A percentile compares a stretch with the other conserved stretches of the same genome.
phyloP scores from a whole-genome alignment of 495 filamentous ascomycete genomes.

The Staphylotrichum tortipilum region DNA sequence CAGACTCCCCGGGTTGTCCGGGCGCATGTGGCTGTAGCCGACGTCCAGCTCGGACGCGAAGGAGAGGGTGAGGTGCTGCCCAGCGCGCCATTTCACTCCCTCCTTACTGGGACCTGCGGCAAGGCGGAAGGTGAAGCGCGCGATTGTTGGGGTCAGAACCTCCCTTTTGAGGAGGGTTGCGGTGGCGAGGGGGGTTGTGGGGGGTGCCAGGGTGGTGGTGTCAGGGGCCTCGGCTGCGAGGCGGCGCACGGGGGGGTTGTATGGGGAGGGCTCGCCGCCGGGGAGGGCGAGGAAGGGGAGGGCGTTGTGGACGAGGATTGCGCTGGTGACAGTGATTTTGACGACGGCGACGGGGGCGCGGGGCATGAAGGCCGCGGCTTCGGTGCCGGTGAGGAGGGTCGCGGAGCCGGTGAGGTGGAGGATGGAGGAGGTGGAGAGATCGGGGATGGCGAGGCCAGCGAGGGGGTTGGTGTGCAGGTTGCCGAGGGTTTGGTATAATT shows the following conservation, averaged over 20 bases:
- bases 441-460: constrained; percentile 57
- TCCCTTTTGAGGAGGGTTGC: constrained; percentile 49
- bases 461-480: constrained; percentile 58
- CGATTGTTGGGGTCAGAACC: constrained; percentile 54
- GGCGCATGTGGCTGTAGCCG: constrained; percentile 74
- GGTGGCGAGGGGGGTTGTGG: constrained; percentile 14
- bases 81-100: constrained; percentile 45
- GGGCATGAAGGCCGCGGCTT: constrained; percentile 51
- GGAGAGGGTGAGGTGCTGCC: constrained; percentile 67
- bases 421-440: constrained; percentile 60
- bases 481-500: constrained; percentile 72
- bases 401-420: constrained; percentile 60
- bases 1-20: constrained; percentile 63
- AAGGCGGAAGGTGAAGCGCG: constrained; percentile 54
- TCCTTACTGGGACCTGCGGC: too few species aligned
- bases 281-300: constrained; percentile 56
- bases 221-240: constrained; percentile 21
- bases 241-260: constrained; percentile 44
- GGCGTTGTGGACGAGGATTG: constrained; percentile 52
- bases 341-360: constrained; percentile 67
- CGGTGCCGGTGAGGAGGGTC: constrained; percentile 53
- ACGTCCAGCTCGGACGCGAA: constrained; percentile 56
- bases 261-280: constrained; percentile 55
- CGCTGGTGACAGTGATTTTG: constrained; percentile 51
- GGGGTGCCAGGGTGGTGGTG: background rate